Base-by-base conservation (phyloP, 768 basidiomycete species). In the Suillus fuscotomentosus region DNA sequence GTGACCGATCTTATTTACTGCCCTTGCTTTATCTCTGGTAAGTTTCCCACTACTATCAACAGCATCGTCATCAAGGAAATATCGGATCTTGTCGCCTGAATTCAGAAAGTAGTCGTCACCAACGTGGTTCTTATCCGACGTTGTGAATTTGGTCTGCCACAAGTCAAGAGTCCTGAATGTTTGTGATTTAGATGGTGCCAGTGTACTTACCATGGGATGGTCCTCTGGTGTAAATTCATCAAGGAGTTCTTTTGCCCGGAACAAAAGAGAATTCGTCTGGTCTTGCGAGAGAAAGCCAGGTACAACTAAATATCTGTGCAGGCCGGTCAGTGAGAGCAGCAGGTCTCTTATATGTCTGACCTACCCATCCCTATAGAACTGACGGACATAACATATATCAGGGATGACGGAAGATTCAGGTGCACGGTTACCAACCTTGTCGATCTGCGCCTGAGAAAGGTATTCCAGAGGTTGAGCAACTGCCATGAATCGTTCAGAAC, bases 1-100 rank as follows among this genome's bases (percentile, higher is more conserved):
- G 73, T 95, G 93, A 2, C 94, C 91, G 66, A 96, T 95, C 84
- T 99, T 99, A 78, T 99, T 99, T 34, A 99, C 91, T 1, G 94
- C 87, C 70, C 84, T 86, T 54, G 87, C 80, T 74, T 92, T 92
- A 63, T 86, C 84, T 63, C 86, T 80, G 1, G 82, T 83, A 74
- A 99, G 83, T 69, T 87, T 88, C 3, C 94, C 91, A 39, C 85
- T 74, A 31, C 78, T 69, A 65, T 88, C 84, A 7, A 97, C 80
- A 0, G 96, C 94, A 59, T 90, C 94, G 69, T 93, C 89, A 73
- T 99, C 97, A 51, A 99, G 81, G 76, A 99, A 99, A 76, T 89
- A 99, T 7, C 92, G 88, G 80, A 99, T 93, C 82, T 97, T 97
- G 76, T 98, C 94, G 2, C 94, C 94, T 1, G 94, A 95, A 38